These are phyloP conservation scores for Handroanthus guayacan DNA, from an alignment of 257 asterid species.

Conservation along the genomic window DNA sequence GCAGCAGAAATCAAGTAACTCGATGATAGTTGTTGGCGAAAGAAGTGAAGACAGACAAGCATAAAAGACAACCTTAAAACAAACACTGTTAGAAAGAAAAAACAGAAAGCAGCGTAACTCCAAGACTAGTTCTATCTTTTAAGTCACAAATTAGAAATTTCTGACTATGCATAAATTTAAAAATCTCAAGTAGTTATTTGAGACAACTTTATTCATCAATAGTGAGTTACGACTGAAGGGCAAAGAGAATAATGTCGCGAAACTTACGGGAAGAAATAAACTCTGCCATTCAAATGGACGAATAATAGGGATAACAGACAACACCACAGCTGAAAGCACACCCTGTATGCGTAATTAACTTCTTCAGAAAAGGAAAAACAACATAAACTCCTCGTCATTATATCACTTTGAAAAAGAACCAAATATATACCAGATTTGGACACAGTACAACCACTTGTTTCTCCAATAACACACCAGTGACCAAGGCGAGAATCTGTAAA, in stretches of 20 bases:
- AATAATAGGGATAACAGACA: conserved; percentile 84
- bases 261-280: conserved; percentile 92
- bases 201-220: conserved; percentile 1
- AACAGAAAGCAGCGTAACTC: conserved; percentile 26
- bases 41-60: conserved; percentile 26
- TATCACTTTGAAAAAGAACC: conserved; percentile 22
- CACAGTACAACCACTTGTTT: conserved; percentile 82
- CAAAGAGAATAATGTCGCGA: conserved; percentile 30
- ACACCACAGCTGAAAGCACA: conserved; percentile 78
- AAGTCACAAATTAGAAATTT: neutral
- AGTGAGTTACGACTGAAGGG: conserved; percentile 29
- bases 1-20: conserved; percentile 39
- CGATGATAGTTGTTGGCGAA: conserved; percentile 16
- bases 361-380: conserved; percentile 21
- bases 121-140: conserved; percentile 6
- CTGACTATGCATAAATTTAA: conserved; percentile 2
- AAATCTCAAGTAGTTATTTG: conserved; percentile 19
- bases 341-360: conserved; percentile 59
- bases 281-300: conserved; percentile 99
- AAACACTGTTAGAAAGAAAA: neutral
- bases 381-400: conserved; percentile 20
- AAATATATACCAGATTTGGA: conserved; percentile 81
- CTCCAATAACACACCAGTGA: conserved; percentile 86
- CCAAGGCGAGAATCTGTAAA: conserved; percentile 72
- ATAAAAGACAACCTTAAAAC: conserved; percentile 3